Evolutionary conservation across 108 stramenopile genomes (phyloP).

Genomic region (Schizochytrium sp.): DNA sequence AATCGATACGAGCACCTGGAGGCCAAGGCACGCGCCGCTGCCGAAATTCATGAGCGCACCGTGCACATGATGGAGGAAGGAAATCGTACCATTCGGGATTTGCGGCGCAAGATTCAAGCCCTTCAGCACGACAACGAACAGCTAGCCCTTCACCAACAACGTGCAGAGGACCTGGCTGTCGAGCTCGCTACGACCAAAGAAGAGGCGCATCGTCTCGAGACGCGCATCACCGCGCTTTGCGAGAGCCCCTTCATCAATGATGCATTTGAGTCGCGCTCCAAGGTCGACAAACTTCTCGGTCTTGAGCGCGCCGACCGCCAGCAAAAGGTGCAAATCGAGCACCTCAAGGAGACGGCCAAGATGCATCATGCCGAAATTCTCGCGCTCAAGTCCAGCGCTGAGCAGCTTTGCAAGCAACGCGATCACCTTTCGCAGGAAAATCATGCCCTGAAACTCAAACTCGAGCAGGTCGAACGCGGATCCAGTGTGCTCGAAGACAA

Average conservation of each 20-base stretch:
- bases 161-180: constrained; percentile 42
- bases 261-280: background rate
- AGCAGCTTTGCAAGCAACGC: constrained; percentile 36
- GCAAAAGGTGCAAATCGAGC: constrained; percentile 38
- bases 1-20: constrained; percentile 45
- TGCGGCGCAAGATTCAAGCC: constrained; percentile 13
- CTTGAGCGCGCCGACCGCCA: constrained; percentile 13
- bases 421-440: constrained; percentile 27
- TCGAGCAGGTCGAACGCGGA: background rate
- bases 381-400: constrained; percentile 43
- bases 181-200: constrained; percentile 28
- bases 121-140: constrained; percentile 39
- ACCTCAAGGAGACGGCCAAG: constrained; percentile 50
- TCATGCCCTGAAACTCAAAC: constrained; percentile 25
- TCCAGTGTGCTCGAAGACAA: constrained; percentile 38
- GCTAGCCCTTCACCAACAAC: constrained; percentile 21
- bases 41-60: constrained; percentile 35
- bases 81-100: constrained; percentile 34
- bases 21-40: constrained; percentile 37
- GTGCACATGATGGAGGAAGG: constrained; percentile 48
- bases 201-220: constrained; percentile 40
- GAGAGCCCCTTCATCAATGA: constrained; percentile 29
- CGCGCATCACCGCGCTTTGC: constrained; percentile 42
- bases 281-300: background rate
- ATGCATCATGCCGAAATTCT: constrained; percentile 43